A percentile compares a stretch with the other conserved stretches of the same genome.
phyloP scores from a whole-genome alignment of 345 rosid species.

The Pelargonium nanum region DNA sequence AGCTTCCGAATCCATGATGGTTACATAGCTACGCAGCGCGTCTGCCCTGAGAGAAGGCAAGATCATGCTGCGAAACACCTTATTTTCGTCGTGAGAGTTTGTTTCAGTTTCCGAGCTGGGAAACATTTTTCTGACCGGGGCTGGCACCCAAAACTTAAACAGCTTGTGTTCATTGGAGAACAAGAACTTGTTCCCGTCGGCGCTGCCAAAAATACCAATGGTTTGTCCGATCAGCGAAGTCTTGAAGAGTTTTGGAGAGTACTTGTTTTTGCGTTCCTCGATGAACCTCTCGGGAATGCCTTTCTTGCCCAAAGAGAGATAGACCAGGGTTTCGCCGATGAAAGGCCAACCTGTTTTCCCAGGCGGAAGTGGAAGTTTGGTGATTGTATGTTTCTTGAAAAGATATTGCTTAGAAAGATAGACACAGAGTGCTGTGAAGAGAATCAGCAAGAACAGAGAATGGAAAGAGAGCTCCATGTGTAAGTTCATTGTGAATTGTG shows the following conservation, averaged over 20 bases:
- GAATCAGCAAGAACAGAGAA: neutral
- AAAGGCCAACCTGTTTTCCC: constrained; percentile 6
- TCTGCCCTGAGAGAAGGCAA: too few species aligned
- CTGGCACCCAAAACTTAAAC: constrained; percentile 5
- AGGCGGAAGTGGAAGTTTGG: constrained; percentile 1
- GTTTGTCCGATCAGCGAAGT: neutral
- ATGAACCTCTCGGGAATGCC: constrained; percentile 1
- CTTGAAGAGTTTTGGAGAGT: neutral
- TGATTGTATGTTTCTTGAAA: neutral
- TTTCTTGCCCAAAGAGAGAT: neutral
- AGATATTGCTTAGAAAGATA: too few species aligned
- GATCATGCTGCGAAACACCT: too few species aligned
- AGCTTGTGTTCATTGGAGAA: constrained; percentile 9
- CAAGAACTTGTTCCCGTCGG: constrained; percentile 9
- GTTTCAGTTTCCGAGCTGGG: neutral
- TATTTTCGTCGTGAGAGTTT: too few species aligned
- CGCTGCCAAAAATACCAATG: constrained; percentile 1
- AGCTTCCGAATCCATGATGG: too few species aligned
- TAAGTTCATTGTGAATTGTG: too few species aligned
- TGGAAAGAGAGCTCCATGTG: constrained; percentile 1
- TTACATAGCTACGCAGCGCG: too few species aligned
- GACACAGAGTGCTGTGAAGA: too few species aligned
- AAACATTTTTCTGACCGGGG: neutral
- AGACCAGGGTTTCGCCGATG: constrained; percentile 3
- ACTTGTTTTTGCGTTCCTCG: neutral